These are phyloP conservation scores for Halocafeteria seosinensis DNA, from an alignment of 108 stramenopile species.

Conservation along the genomic window DNA sequence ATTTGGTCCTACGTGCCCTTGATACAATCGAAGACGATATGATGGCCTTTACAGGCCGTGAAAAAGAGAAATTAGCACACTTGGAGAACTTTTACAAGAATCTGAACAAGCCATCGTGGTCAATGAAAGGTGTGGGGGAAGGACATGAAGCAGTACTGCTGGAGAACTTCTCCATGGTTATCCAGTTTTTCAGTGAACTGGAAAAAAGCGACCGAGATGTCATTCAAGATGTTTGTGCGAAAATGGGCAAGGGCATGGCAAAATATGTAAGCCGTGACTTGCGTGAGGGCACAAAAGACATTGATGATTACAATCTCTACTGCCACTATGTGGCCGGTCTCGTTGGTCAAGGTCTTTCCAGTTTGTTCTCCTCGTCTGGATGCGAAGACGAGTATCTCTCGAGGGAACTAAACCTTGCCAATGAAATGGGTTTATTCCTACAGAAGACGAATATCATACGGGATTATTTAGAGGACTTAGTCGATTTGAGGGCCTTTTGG, in stretches of 20 bases:
- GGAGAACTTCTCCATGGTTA: conserved; percentile 73
- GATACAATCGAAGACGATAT: conserved; percentile 99
- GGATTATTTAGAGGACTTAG: conserved; percentile 97
- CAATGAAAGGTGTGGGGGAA: conserved; percentile 72
- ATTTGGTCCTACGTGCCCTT: conserved; percentile 78
- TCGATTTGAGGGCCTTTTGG: conserved; percentile 96
- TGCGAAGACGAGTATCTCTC: conserved; percentile 49
- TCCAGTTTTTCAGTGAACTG: conserved; percentile 53
- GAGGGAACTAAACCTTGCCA: conserved; percentile 48
- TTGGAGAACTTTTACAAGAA: conserved; percentile 65
- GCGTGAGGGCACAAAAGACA: conserved; percentile 75
- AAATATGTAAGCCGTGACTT: conserved; percentile 87
- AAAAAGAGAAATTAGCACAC: conserved; percentile 58
- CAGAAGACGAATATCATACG: conserved; percentile 99
- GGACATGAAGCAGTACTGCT: conserved; percentile 72
- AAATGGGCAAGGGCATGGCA: conserved; percentile 97
- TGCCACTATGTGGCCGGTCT: conserved; percentile 96
- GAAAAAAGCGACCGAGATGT: conserved; percentile 44
- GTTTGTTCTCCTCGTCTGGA: conserved; percentile 67
- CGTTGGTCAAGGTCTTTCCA: conserved; percentile 86
- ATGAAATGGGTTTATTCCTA: conserved; percentile 95
- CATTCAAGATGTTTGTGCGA: conserved; percentile 73
- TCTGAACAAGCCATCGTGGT: conserved; percentile 61
- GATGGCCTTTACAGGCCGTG: conserved; percentile 49
- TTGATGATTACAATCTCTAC: conserved; percentile 76